Percentiles rank a stretch among this genome's conserved stretches.
Evolutionary conservation across 2,329 filamentous ascomycete genomes (phyloP).

Genomic region (Neophaeococcomyces mojaviensis): DNA sequence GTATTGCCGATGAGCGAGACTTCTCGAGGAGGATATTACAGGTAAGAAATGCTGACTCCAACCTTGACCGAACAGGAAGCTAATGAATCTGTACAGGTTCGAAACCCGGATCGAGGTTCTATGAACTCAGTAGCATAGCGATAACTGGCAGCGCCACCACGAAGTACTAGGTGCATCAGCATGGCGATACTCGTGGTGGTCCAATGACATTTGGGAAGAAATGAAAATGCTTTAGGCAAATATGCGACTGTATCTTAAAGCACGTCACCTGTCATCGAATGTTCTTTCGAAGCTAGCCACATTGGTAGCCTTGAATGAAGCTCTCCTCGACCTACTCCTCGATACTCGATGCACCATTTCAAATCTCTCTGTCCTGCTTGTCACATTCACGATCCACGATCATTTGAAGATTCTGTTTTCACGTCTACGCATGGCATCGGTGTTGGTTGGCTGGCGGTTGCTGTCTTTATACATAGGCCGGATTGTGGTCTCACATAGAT

Average conservation of each 20-base stretch:
- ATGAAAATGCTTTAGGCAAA: background rate
- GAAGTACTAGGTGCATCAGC: background rate
- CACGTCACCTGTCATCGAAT: no score
- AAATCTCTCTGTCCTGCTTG: background rate
- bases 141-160: background rate
- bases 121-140: conserved; percentile 5
- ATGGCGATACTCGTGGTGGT: background rate
- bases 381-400: conserved; percentile 6
- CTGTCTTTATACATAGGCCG: conserved; percentile 1
- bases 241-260: no score
- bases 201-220: no score
- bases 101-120: conserved; percentile 19
- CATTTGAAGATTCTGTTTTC: background rate
- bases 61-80: conserved; percentile 3
- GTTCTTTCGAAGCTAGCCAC: no score
- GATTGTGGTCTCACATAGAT: background rate
- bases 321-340: background rate
- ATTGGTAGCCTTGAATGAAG: no score
- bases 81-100: conserved; percentile 13
- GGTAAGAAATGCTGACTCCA: conserved; percentile 48
- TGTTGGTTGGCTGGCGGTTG: background rate
- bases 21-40: conserved; percentile 93
- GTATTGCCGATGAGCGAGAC: conserved; percentile 94
- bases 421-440: conserved; percentile 5
- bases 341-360: background rate